Conservation (phyloP, 768 basidiomycete genomes). For the Royoungia palumana region DNA sequence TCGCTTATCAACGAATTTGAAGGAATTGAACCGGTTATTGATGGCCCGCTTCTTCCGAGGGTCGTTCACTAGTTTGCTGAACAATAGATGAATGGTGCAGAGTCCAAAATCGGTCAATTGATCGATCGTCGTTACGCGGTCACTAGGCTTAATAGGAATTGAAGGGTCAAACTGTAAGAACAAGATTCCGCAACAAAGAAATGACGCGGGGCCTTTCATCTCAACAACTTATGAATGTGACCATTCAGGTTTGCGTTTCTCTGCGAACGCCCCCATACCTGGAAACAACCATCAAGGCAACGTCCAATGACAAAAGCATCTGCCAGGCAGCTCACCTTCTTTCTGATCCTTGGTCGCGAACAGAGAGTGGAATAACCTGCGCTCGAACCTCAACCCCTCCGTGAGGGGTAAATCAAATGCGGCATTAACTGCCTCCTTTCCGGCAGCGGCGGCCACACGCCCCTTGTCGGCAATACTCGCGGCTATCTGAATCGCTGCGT, state of each 20-base stretch:
- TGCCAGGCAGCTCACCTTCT: constrained; percentile 60
- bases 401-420: constrained; percentile 79
- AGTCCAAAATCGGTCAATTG: too few species aligned
- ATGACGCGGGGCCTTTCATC: neutral
- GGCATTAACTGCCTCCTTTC: constrained; percentile 93
- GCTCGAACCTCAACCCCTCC: constrained; percentile 85
- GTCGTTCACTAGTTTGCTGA: too few species aligned
- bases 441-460: constrained; percentile 76
- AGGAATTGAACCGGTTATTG: too few species aligned
- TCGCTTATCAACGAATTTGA: too few species aligned
- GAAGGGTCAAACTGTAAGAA: too few species aligned
- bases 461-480: constrained; percentile 79
- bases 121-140: too few species aligned
- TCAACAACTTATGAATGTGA: constrained; percentile 42
- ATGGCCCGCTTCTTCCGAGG: too few species aligned
- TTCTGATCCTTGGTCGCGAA: constrained; percentile 96
- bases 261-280: constrained; percentile 95
- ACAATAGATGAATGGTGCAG: too few species aligned
- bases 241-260: constrained; percentile 88
- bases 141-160: too few species aligned
- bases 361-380: constrained; percentile 83
- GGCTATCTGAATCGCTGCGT: constrained; percentile 82
- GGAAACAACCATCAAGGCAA: constrained; percentile 4
- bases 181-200: too few species aligned
- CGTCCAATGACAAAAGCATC: neutral